Percentiles rank a stretch among this genome's conserved stretches.
Conservation (phyloP, 371 early-diverging fungal species). For the Nematocida ironsii region DNA sequence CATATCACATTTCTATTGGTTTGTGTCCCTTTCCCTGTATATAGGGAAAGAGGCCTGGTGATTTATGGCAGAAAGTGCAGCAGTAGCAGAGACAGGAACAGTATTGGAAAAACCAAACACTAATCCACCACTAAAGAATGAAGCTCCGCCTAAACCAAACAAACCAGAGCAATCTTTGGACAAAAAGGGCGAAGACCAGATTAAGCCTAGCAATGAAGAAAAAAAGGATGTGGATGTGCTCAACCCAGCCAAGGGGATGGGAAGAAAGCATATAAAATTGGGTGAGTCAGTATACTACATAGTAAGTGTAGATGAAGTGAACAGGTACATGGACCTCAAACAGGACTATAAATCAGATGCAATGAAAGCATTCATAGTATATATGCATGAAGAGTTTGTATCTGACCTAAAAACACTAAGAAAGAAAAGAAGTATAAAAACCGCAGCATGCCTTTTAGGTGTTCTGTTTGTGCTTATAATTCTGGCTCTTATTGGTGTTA, state of each 20-base stretch:
- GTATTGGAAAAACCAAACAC: neutral
- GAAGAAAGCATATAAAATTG: constrained; percentile 27
- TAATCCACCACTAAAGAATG: neutral
- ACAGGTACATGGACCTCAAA: constrained; percentile 21
- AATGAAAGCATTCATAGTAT: constrained; percentile 40
- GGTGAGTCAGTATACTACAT: constrained; percentile 28
- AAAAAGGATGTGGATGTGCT: constrained; percentile 1
- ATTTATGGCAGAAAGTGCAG: constrained; percentile 13
- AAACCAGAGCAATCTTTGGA: neutral
- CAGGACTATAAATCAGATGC: constrained; percentile 13
- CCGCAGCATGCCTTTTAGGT: neutral
- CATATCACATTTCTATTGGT: constrained; percentile 14
- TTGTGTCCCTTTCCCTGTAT: neutral
- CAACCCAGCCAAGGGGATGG: neutral
- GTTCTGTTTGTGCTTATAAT: constrained; percentile 22
- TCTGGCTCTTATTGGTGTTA: constrained; percentile 6
- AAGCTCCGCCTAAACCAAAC: neutral
- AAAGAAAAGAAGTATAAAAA: constrained; percentile 16
- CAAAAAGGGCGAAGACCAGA: neutral
- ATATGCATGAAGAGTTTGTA: constrained; percentile 47
- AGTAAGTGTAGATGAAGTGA: constrained; percentile 42
- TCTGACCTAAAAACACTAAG: constrained; percentile 27
- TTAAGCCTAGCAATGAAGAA: neutral
- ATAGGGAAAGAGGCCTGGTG: neutral
- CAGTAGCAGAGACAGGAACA: neutral